Conservation (phyloP, 2,329 filamentous ascomycete species). For the Cladosporium sp. region DNA sequence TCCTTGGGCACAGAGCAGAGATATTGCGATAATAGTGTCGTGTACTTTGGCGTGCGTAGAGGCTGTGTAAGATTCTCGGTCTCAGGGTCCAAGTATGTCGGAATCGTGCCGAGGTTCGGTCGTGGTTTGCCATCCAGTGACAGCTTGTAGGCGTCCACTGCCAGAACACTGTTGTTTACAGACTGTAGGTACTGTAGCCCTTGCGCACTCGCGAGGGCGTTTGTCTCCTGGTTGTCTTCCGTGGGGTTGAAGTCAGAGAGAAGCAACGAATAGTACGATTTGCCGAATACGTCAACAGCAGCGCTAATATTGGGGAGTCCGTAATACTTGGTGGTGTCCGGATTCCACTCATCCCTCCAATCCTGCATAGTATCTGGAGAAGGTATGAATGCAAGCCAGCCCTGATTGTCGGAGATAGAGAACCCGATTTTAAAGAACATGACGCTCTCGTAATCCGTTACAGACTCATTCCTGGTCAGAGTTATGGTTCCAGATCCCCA, state of each 20-base stretch:
- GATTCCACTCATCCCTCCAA: neutral
- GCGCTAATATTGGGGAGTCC: slow-evolving; percentile 2
- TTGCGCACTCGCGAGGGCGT: neutral
- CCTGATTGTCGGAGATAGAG: neutral
- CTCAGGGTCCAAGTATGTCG: neutral
- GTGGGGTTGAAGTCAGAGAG: slow-evolving; percentile 2
- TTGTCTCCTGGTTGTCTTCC: neutral
- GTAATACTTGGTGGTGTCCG: neutral
- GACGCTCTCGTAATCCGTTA: neutral
- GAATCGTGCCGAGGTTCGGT: too few relatives aligned
- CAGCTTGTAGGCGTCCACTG: neutral
- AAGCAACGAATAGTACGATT: slow-evolving; percentile 5
- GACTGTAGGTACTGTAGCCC: neutral
- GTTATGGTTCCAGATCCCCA: neutral
- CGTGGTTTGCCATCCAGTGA: too few relatives aligned
- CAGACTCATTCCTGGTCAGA: neutral
- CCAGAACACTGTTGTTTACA: neutral
- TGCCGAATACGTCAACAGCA: neutral
- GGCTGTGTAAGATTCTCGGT: neutral
- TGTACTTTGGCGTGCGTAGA: too few relatives aligned
- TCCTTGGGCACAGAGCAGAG: neutral
- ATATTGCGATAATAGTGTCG: neutral
- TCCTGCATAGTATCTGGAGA: neutral
- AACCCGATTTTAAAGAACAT: neutral
- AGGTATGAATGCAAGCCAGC: too few relatives aligned